Percentiles rank a stretch among this genome's conserved stretches.
Evolutionary conservation across 179 eudicot genomes (phyloP).

Genomic region (Beta corolliflora): DNA sequence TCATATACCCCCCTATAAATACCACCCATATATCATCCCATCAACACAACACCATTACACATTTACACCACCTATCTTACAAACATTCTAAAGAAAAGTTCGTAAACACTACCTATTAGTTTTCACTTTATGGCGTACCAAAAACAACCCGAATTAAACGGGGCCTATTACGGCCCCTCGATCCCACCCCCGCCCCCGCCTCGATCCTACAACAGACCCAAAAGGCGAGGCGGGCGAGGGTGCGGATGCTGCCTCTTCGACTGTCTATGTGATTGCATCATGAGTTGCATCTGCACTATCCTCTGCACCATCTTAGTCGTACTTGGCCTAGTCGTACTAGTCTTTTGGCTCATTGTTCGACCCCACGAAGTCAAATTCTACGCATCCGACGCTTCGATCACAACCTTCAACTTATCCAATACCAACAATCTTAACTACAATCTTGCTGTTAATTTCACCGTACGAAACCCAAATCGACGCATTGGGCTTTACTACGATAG

Average conservation of each 20-base stretch:
- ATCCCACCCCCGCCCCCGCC: conserved; percentile 39
- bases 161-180: conserved; percentile 51
- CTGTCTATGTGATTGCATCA: conserved; percentile 42
- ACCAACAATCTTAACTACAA: conserved; percentile 53
- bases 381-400: conserved; percentile 45
- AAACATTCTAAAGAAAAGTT: too few species aligned
- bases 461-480: conserved; percentile 67
- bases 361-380: conserved; percentile 57
- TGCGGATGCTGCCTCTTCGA: conserved; percentile 37
- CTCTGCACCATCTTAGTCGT: conserved; percentile 39
- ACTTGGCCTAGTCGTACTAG: conserved; percentile 31
- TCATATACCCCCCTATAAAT: background rate
- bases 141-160: conserved; percentile 44
- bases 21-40: background rate
- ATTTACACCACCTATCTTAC: background rate
- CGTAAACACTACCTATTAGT: too few species aligned
- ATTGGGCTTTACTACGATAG: conserved; percentile 72
- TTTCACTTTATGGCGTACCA: conserved; percentile 29
- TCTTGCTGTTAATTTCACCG: conserved; percentile 55
- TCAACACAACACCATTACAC: background rate
- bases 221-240: conserved; percentile 30
- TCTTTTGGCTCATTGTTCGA: conserved; percentile 59
- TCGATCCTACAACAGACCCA: conserved; percentile 30
- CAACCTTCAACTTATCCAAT: conserved; percentile 51
- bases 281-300: conserved; percentile 45